phyloP scores from a whole-genome alignment of 345 rosid species.

The Arabidopsis thaliana region DNA sequence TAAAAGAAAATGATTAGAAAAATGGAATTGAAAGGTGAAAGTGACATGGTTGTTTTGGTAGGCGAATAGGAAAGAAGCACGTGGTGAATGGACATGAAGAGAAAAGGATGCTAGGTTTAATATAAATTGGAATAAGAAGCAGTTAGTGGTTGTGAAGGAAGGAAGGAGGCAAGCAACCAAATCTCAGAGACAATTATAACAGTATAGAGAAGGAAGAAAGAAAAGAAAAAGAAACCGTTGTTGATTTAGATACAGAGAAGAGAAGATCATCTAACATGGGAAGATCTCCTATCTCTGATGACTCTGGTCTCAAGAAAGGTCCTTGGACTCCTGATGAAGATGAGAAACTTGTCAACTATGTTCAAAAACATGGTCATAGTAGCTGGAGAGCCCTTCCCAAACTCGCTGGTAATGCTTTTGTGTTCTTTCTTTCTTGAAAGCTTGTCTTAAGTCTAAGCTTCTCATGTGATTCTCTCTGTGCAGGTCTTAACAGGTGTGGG shows the following conservation, averaged over 20 bases:
- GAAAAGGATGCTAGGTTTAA: constrained; percentile 44
- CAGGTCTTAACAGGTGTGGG: constrained; percentile 83
- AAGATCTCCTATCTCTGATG: constrained; percentile 68
- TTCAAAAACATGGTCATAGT: constrained; percentile 78
- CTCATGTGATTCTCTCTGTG: not conserved
- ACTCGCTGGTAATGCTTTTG: constrained; percentile 59
- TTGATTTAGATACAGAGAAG: constrained; percentile 31
- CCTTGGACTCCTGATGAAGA: constrained; percentile 96
- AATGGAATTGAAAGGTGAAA: constrained; percentile 45
- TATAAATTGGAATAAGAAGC: constrained; percentile 61
- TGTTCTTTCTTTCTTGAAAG: not conserved
- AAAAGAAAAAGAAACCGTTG: constrained; percentile 15
- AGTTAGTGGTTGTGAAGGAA: constrained; percentile 60
- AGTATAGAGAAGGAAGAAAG: constrained; percentile 15
- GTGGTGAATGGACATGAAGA: constrained; percentile 41
- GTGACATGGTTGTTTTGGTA: constrained; percentile 47
- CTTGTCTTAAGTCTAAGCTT: constrained; percentile 13
- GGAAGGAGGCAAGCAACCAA: constrained; percentile 59
- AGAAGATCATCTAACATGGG: constrained; percentile 52
- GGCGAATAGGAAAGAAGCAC: constrained; percentile 41
- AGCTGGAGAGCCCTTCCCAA: constrained; percentile 96
- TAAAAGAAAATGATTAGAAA: constrained; percentile 31
- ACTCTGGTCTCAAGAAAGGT: constrained; percentile 80
- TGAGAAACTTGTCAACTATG: constrained; percentile 62
- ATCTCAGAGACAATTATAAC: constrained; percentile 28